A percentile compares a stretch with the other conserved stretches of the same genome.
Evolutionary conservation across 2,329 filamentous ascomycete species (phyloP).

Genomic region (Fusarium avenaceum): DNA sequence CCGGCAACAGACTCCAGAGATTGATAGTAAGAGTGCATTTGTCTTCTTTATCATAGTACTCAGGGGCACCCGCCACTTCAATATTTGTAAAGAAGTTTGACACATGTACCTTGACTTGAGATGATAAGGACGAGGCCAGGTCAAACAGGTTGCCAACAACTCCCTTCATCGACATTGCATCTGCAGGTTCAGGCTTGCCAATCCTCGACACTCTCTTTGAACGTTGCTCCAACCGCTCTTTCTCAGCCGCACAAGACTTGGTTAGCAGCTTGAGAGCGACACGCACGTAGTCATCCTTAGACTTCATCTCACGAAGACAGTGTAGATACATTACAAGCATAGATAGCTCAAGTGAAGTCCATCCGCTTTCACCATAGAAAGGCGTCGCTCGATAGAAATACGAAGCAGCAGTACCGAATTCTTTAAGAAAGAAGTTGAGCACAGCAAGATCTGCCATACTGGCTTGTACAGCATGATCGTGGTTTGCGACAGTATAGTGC

Average conservation of each 20-base stretch:
- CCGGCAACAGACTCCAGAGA: conserved; percentile 79
- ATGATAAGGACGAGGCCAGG: conserved; percentile 60
- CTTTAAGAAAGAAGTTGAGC: conserved; percentile 81
- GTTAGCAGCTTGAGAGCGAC: conserved; percentile 80
- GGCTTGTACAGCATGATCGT: conserved; percentile 81
- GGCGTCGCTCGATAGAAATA: conserved; percentile 85
- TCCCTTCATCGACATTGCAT: conserved; percentile 60
- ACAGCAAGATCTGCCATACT: conserved; percentile 88
- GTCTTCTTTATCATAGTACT: conserved; percentile 79
- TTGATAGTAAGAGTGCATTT: conserved; percentile 79
- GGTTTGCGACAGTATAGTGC: conserved; percentile 84
- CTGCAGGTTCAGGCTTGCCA: conserved; percentile 39
- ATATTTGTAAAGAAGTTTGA: conserved; percentile 80
- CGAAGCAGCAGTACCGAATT: conserved; percentile 79
- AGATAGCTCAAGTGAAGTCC: conserved; percentile 83
- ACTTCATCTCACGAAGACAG: conserved; percentile 82
- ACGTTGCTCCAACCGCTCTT: conserved; percentile 60
- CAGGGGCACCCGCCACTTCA: conserved; percentile 75
- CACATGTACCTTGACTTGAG: conserved; percentile 77
- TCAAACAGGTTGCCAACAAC: conserved; percentile 63
- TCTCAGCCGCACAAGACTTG: conserved; percentile 72
- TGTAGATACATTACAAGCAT: conserved; percentile 88
- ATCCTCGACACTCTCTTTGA: conserved; percentile 45
- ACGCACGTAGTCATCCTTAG: conserved; percentile 82
- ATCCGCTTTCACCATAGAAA: conserved; percentile 82